Evolutionary conservation across 2,329 filamentous ascomycete genomes (phyloP), one percentile per base, ranked within the genome.

Genomic region (Aspergillus phoenicis): DNA sequence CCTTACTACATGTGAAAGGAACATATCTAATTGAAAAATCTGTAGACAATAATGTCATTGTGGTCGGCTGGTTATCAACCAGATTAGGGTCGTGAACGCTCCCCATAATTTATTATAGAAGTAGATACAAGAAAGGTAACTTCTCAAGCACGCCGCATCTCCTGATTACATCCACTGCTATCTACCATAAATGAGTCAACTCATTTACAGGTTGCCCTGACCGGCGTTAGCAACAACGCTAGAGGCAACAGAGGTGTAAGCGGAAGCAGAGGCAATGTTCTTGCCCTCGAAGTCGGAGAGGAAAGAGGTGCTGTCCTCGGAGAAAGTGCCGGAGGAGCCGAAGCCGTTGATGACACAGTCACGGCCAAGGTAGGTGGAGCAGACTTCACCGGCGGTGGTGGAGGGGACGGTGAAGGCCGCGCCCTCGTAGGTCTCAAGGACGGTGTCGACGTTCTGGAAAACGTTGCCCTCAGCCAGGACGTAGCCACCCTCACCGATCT

Each of bases 391-490:
- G 64, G 75, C 71, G 48, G 62, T 70, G 17, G 73, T 62, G 48
- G 61, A 65, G 17, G 75, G 73, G 1, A 71, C 64, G 15, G 76
- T 75, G 64, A 80, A 82, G 52, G 80, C 65, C 63, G 76, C 60
- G 7, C 79, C 80, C n/a, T 51, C 33, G 11, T 78, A 71, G 20
- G 75, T 74, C 45, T 64, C 64, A 28, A 63, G 51, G 4, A 78
- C 70, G 15, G 74, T 73, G 13, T 73, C 70, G 57, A 87, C 80
- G 66, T 84, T 82, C 73, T 85, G 80, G 78, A 86, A 87, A 52
- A 84, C 74, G 67, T 85, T 86, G 39, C 85, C 85, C 74, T 87
- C 85, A 2, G 81, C 82, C 22, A 87, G 76, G 47, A 85, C 79
- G 65, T 76, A 77, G 54, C 67, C 75, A 45, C 79, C 80, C 5